phyloP scores from a whole-genome alignment of 495 filamentous ascomycete species.

The Podospora fimiseda region DNA sequence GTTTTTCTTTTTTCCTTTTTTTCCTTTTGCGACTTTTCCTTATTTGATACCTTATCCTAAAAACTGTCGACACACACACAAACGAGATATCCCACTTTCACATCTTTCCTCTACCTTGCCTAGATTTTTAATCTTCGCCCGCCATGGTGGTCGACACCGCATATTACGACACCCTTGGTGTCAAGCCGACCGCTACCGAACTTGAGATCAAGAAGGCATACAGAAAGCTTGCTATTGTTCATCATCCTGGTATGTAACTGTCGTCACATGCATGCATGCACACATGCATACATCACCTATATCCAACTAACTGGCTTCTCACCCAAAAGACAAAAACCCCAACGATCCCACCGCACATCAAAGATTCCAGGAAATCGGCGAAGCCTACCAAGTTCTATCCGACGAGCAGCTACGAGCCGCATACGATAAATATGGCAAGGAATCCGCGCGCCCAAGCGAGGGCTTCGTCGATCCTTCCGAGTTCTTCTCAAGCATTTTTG shows the following conservation, averaged over 20 bases:
- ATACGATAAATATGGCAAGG: constrained; percentile 97
- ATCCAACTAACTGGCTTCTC: constrained; percentile 8
- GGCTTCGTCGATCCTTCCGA: constrained; percentile 96
- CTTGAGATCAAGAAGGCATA: constrained; percentile 99
- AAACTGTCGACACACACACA: neutral
- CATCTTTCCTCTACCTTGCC: neutral
- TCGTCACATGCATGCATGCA: neutral
- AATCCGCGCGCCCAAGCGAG: constrained; percentile 74
- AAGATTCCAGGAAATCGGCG: constrained; percentile 91
- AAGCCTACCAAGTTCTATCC: constrained; percentile 96
- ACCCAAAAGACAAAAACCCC: constrained; percentile 82
- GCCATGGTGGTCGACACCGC: constrained; percentile 77
- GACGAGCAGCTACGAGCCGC: constrained; percentile 76
- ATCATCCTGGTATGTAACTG: constrained; percentile 49
- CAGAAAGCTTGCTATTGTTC: constrained; percentile 80
- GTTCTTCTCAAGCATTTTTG: constrained; percentile 98
- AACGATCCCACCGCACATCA: constrained; percentile 90
- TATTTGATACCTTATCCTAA: neutral
- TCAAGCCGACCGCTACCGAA: constrained; percentile 81
- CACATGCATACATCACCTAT: neutral
- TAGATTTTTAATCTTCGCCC: neutral
- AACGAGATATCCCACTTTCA: neutral
- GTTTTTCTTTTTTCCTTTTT: neutral
- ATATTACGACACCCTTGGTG: constrained; percentile 88
- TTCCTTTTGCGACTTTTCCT: neutral